Conservation (phyloP, 306 rosid genomes). For the Ceratonia siliqua region DNA sequence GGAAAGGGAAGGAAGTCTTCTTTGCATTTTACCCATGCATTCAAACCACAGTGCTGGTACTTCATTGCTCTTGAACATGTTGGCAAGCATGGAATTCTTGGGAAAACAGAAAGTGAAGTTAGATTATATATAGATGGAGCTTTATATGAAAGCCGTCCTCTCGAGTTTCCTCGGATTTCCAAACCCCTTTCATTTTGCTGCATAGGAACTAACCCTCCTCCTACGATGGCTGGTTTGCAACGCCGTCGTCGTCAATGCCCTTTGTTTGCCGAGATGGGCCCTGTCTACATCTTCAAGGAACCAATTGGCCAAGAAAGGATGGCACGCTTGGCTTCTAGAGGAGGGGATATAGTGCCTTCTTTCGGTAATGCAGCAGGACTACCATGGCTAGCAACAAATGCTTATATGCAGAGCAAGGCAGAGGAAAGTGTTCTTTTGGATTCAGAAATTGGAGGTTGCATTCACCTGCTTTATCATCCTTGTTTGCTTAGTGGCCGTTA, state of each 20-base stretch:
- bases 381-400: conserved; percentile 88
- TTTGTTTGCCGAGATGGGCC: conserved; percentile 98
- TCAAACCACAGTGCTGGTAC: conserved; percentile 99
- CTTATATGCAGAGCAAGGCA: conserved; percentile 61
- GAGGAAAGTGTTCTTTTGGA: conserved; percentile 86
- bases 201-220: conserved; percentile 99
- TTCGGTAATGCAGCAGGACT: conserved; percentile 93
- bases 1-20: conserved; percentile 97
- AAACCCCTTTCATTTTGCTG: conserved; percentile 98
- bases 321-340: conserved; percentile 88
- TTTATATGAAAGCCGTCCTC: conserved; percentile 86
- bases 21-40: conserved; percentile 92
- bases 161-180: conserved; percentile 91
- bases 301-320: conserved; percentile 90
- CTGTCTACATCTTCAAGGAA: conserved; percentile 93
- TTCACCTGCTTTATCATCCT: conserved; percentile 96
- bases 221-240: conserved; percentile 98
- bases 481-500: conserved; percentile 87
- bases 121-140: conserved; percentile 87
- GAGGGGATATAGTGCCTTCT: conserved; percentile 89
- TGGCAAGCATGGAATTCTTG: conserved; percentile 77
- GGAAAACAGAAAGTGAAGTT: conserved; percentile 85
- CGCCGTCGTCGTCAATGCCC: conserved; percentile 99
- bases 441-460: conserved; percentile 87
- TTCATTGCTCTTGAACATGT: conserved; percentile 92